These are phyloP conservation scores for Oryza glumipatula DNA, from an alignment of 176 grass and related monocot genomes.

Conservation along the genomic window DNA sequence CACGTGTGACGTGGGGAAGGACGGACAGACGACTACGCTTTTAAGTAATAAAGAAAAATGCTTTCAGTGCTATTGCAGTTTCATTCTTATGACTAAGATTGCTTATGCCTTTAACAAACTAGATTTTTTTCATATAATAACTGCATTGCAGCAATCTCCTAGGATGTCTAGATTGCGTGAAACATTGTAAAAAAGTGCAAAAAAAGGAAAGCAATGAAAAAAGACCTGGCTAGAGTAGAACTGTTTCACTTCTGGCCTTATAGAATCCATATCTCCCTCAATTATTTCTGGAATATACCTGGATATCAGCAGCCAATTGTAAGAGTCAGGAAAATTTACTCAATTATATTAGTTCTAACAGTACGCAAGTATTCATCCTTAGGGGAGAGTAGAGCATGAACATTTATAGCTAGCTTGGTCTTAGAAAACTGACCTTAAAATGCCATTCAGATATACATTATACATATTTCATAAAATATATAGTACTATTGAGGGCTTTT, in stretches of 20 bases:
- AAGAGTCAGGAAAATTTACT: background rate
- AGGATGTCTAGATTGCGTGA: background rate
- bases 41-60: background rate
- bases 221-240: slow-evolving; percentile 66
- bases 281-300: slow-evolving; percentile 70
- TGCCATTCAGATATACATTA: too few species aligned
- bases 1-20: too few species aligned
- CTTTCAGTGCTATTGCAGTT: background rate
- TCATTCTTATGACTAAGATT: slow-evolving; percentile 3
- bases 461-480: slow-evolving; percentile 1
- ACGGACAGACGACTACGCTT: too few species aligned
- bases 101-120: background rate
- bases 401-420: background rate
- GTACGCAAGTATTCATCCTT: background rate
- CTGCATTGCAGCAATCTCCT: slow-evolving; percentile 12
- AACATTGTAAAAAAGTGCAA: background rate
- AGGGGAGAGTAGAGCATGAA: background rate
- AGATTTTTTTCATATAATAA: background rate
- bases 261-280: slow-evolving; percentile 82
- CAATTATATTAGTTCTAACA: background rate
- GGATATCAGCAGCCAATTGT: slow-evolving; percentile 26
- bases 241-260: slow-evolving; percentile 68
- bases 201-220: background rate
- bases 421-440: too few species aligned
- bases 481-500: too few species aligned